Percentiles rank a stretch among this genome's conserved stretches.
Evolutionary conservation across 176 grass and related monocot species (phyloP).

Genomic region (Typha latifolia): DNA sequence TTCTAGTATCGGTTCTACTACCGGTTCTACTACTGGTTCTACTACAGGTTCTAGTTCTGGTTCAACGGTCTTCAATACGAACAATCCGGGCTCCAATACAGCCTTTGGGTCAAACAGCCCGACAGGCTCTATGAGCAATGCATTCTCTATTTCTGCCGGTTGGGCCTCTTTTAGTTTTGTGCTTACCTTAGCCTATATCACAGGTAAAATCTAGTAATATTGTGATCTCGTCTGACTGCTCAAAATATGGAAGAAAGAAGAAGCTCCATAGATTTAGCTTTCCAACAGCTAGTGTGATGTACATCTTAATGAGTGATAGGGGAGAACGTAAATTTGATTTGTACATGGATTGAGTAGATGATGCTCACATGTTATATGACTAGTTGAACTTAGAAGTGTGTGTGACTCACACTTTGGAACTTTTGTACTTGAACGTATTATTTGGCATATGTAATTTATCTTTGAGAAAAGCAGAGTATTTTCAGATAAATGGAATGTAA

Average conservation of each 20-base stretch:
- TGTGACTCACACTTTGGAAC: background rate
- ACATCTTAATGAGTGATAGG: background rate
- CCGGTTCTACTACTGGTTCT: constrained; percentile 24
- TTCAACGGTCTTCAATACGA: constrained; percentile 65
- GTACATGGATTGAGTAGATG: constrained; percentile 13
- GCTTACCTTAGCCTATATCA: constrained; percentile 38
- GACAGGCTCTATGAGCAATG: constrained; percentile 26
- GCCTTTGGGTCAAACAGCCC: constrained; percentile 47
- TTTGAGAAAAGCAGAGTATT: background rate
- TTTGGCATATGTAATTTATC: background rate
- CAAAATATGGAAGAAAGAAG: background rate
- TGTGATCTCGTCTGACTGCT: background rate
- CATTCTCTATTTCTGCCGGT: constrained; percentile 18
- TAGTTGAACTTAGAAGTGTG: constrained; percentile 6
- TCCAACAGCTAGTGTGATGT: constrained; percentile 3
- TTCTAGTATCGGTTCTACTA: constrained; percentile 13
- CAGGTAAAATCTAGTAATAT: constrained; percentile 29
- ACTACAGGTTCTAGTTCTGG: constrained; percentile 29
- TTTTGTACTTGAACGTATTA: background rate
- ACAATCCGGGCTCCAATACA: constrained; percentile 31
- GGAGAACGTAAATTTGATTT: background rate
- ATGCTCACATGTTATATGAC: too few species aligned
- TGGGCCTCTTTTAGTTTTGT: constrained; percentile 45
- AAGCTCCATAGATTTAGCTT: constrained; percentile 10
- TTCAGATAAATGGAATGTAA: constrained; percentile 3